Conservation (phyloP, 2,329 filamentous ascomycete species). For the Zymoseptoria passerinii region DNA sequence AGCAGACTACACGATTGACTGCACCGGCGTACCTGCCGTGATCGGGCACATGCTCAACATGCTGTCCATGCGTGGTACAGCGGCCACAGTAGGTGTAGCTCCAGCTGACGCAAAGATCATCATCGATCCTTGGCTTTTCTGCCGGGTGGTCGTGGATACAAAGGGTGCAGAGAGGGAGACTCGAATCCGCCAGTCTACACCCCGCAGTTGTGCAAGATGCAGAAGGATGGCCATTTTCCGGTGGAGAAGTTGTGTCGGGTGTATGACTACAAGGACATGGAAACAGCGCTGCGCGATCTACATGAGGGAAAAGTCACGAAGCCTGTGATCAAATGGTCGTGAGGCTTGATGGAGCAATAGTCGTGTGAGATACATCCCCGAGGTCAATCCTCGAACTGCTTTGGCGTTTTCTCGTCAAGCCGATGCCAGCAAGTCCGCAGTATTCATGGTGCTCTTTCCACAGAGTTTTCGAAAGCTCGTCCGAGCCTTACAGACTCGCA, state of each 20-base stretch:
- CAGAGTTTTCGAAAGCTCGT: too few species aligned
- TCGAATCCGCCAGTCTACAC: constrained; percentile 11
- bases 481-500: too few species aligned
- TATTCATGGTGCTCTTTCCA: too few species aligned
- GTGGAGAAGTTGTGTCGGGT: constrained; percentile 18
- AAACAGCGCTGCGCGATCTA: constrained; percentile 11
- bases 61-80: constrained; percentile 13
- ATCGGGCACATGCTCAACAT: constrained; percentile 14
- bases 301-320: constrained; percentile 13
- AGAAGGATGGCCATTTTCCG: constrained; percentile 13
- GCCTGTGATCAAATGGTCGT: constrained; percentile 15
- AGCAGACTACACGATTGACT: constrained; percentile 13
- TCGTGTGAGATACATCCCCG: too few species aligned
- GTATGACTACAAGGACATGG: constrained; percentile 17
- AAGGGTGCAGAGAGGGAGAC: constrained; percentile 13
- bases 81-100: constrained; percentile 15
- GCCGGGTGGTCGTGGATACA: constrained; percentile 10
- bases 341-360: neutral
- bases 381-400: too few species aligned
- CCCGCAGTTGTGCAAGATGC: constrained; percentile 13
- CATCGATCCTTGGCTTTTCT: constrained; percentile 11
- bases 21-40: constrained; percentile 13
- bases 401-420: too few species aligned
- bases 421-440: too few species aligned
- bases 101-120: constrained; percentile 13